Evolutionary conservation across 2,329 filamentous ascomycete species (phyloP).

Genomic region (Grosmannia huntii): DNA sequence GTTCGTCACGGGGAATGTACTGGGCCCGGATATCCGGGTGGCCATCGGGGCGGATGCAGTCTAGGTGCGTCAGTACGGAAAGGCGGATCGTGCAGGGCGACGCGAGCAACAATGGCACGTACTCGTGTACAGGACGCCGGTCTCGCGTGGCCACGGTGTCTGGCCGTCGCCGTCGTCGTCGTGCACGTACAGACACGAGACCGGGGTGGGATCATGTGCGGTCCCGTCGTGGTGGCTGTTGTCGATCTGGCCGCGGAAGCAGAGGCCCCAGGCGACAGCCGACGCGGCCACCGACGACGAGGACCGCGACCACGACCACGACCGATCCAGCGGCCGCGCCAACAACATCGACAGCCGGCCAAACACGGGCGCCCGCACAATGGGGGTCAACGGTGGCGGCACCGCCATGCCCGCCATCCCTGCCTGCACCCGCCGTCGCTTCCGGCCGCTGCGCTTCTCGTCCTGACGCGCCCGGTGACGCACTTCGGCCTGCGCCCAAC

Average conservation of each 20-base stretch:
- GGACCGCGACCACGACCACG: background rate
- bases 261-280: background rate
- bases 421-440: background rate
- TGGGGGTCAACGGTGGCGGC: background rate
- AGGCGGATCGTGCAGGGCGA: too few relatives aligned
- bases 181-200: constrained; percentile 9
- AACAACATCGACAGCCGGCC: background rate
- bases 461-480: background rate
- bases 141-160: constrained; percentile 19
- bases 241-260: background rate
- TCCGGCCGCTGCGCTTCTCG: background rate
- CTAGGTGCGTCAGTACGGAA: constrained; percentile 8
- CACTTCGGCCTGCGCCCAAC: constrained; percentile 35
- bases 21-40: constrained; percentile 19
- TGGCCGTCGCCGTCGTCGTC: background rate
- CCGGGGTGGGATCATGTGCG: background rate
- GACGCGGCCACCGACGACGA: background rate
- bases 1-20: constrained; percentile 29
- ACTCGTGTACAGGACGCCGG: constrained; percentile 33
- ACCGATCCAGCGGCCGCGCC: background rate
- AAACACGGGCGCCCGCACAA: background rate
- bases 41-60: constrained; percentile 15
- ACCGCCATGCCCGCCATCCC: background rate
- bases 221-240: background rate
- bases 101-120: background rate